These are phyloP conservation scores for Cercospora brassicicola DNA, from an alignment of 2,329 filamentous ascomycete genomes.

Conservation along the genomic window DNA sequence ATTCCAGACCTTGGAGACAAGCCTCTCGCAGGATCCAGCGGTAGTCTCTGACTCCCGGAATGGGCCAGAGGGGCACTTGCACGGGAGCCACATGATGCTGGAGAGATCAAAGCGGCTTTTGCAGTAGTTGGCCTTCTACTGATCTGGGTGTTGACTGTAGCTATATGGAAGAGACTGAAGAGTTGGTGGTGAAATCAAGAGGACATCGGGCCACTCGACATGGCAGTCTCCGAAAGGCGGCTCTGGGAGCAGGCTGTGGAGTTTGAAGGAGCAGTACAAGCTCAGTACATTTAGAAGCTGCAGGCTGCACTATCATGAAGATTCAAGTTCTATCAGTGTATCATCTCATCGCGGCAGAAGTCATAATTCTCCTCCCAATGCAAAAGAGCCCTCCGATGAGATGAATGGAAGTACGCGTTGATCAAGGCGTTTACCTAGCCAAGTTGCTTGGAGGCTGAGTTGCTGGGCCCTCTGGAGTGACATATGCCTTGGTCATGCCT, in stretches of 20 bases:
- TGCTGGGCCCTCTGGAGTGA: constrained; percentile 61
- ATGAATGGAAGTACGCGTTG: neutral
- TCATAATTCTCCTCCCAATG: neutral
- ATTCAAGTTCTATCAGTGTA: neutral
- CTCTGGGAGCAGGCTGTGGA: neutral
- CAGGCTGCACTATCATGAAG: neutral
- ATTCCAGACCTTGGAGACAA: constrained; percentile 52
- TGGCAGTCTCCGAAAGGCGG: neutral
- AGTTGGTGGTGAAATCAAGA: neutral
- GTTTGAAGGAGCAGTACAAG: neutral
- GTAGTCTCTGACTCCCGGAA: constrained; percentile 33
- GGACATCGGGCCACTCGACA: neutral
- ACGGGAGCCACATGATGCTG: constrained; percentile 35
- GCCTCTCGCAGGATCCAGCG: constrained; percentile 14
- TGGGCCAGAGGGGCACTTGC: constrained; percentile 17
- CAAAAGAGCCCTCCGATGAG: neutral
- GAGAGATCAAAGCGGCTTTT: constrained; percentile 34
- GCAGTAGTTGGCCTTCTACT: constrained; percentile 27
- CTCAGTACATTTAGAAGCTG: neutral
- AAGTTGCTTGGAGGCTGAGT: constrained; percentile 50
- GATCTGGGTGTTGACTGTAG: constrained; percentile 32
- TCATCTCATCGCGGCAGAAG: neutral
- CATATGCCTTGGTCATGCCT: constrained; percentile 90
- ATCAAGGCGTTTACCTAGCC: constrained; percentile 27
- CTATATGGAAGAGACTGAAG: constrained; percentile 25